A percentile compares a stretch with the other conserved stretches of the same genome.
These are phyloP conservation scores for Lippia alba DNA, from an alignment of 305 asterid genomes.

Conservation along the genomic window DNA sequence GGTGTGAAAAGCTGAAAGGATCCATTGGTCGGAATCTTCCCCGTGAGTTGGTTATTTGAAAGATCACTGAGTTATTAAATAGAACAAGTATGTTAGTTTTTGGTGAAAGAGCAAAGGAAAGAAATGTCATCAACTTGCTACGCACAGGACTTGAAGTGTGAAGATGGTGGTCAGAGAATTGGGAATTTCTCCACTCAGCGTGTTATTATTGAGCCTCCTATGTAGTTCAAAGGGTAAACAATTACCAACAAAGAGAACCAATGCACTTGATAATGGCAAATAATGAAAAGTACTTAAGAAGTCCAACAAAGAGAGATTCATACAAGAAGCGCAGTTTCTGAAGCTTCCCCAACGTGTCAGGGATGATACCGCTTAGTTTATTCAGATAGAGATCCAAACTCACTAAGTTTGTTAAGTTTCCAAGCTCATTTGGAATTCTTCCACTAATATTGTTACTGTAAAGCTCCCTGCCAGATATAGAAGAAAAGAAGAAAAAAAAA, in stretches of 20 bases:
- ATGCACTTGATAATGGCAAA: slow-evolving; percentile 21
- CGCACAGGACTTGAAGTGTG: slow-evolving; percentile 98
- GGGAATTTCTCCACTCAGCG: slow-evolving; percentile 72
- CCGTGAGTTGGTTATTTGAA: slow-evolving; percentile 70
- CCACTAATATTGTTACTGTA: slow-evolving; percentile 89
- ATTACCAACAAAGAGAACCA: slow-evolving; percentile 9
- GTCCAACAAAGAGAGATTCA: slow-evolving; percentile 39
- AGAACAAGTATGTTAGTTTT: slow-evolving; percentile 30
- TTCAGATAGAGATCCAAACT: slow-evolving; percentile 98
- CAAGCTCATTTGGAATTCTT: slow-evolving; percentile 80
- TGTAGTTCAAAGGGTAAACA: slow-evolving; percentile 18
- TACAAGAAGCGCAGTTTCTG: slow-evolving; percentile 88
- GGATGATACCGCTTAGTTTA: slow-evolving; percentile 74
- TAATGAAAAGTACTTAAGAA: not conserved
- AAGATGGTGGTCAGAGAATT: slow-evolving; percentile 56
- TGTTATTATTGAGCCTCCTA: slow-evolving; percentile 96
- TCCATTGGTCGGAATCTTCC: slow-evolving; percentile 78
- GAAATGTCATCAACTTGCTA: slow-evolving; percentile 36
- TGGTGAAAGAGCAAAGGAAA: slow-evolving; percentile 13
- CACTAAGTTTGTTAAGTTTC: slow-evolving; percentile 86
- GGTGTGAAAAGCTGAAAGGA: slow-evolving; percentile 93
- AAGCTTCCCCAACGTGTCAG: slow-evolving; percentile 82
- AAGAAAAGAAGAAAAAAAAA: slow-evolving; percentile 2
- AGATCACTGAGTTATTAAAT: slow-evolving; percentile 71
- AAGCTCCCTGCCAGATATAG: slow-evolving; percentile 72